Base-by-base conservation (phyloP, 257 asterid species). In the Scutellaria barbata region DNA sequence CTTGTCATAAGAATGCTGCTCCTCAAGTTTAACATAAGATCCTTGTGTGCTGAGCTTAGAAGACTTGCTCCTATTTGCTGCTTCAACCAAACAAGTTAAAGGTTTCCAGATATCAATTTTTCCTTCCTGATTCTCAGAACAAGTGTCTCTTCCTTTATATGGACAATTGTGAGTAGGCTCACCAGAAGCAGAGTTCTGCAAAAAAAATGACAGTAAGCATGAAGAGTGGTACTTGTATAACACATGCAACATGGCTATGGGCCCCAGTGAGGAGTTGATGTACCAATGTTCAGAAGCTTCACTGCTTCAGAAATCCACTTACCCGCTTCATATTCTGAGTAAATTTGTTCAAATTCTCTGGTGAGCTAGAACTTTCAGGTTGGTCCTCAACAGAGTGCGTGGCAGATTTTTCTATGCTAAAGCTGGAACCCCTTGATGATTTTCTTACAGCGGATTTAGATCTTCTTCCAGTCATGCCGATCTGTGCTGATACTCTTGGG, bases 1-100 rank as follows among this genome's bases (percentile, higher is more conserved):
- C 42, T 69, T 74, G 9, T 88, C 96, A 80, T 59, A 77, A 68
- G 85, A 59, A 68, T 72, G 74, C 55, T 54, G 85, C 61, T 73
- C 80, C 57, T 85, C 91, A 30, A 78, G 72, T 79, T 89, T 85
- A 77, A 62, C 80, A 73, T 70, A 75, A 76, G 92, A 77, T 60
- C 72, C 86, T 71, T 84, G 88, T 11, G 82, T 66, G 52, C 79
- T 48, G 52, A 77, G 78, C 81, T 84, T 90, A 14, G 89, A 79
- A 47, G 95, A 81, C 81, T 87, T 89, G 78, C 87, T 89, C 69
- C 92, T 81, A 71, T 82, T 89, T 66, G 96, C 96, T 70, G 81
- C 98, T 74, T 86, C 97, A 25, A 88, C 98, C 83, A 90, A 82
- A 80, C 88, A 86, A 70, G 83, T 94, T 63, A 88, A 82, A 52